Evolutionary conservation across 371 early-diverging fungal species (phyloP).

Genomic region (Thermomucor indicae-seudaticae): DNA sequence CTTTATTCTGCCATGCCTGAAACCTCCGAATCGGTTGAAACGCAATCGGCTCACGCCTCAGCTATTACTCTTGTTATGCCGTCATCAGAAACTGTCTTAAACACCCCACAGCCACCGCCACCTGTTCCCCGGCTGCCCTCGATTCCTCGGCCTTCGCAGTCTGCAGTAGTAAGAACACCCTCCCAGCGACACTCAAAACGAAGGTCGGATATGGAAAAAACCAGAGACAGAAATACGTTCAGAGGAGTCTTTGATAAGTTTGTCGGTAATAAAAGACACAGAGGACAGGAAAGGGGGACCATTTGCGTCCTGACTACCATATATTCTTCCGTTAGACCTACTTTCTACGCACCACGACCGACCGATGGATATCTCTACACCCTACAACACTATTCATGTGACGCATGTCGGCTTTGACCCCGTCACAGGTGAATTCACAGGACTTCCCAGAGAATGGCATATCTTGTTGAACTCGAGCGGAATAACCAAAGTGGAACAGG

Average conservation of each 20-base stretch:
- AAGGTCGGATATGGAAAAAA: constrained; percentile 7
- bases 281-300: too few relatives aligned
- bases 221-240: constrained; percentile 30
- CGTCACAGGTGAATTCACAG: constrained; percentile 88
- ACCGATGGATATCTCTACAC: constrained; percentile 79
- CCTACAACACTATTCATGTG: constrained; percentile 94
- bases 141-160: background rate
- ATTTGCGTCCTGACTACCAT: too few relatives aligned
- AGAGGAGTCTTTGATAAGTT: constrained; percentile 54
- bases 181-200: background rate
- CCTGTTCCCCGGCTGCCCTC: constrained; percentile 1
- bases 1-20: background rate
- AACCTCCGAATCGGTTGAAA: too few relatives aligned
- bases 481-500: constrained; percentile 91
- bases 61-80: constrained; percentile 14
- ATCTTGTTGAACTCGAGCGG: constrained; percentile 84
- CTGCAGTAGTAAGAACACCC: background rate
- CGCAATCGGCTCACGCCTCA: too few relatives aligned
- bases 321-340: too few relatives aligned
- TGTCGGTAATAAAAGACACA: constrained; percentile 22
- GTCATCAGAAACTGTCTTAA: background rate
- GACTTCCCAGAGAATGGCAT: constrained; percentile 94
- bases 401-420: constrained; percentile 92
- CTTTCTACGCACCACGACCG: too few relatives aligned
- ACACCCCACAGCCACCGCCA: background rate